Base-by-base conservation (phyloP, 192 early-diverging fungal genomes). In the Dissophora globulifera region DNA sequence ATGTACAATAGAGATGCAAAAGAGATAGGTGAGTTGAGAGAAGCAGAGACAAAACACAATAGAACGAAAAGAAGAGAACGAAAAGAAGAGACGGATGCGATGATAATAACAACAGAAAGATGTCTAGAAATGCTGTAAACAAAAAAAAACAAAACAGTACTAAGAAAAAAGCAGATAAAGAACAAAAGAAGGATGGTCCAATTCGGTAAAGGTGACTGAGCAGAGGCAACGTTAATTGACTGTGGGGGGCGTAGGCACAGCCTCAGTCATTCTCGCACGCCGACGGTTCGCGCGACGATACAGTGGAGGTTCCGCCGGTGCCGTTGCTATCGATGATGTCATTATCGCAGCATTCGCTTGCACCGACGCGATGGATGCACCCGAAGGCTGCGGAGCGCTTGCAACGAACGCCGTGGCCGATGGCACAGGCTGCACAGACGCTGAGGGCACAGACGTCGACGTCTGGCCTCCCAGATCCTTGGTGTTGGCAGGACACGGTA, bases 401-500 rank as follows among this genome's bases (percentile, higher is more conserved):
- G 27, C 38, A 31, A 68, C n/a, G 16, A 52, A 26, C 0, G 30
- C 49, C 0, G 68, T 70, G 15, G 41, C 59, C 23, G 60, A 56
- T 22, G 71, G 54, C 0, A 57, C 31, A 3, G 61, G 45, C 2
- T 23, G 38, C 26, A 45, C 15, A 2, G 32, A 56, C 3, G 33
- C 40, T 13, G 35, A 38, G 23, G 31, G 47, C 16, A 20, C 19
- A 4, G 23, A 42, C 2, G 26, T 3, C 9, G 13, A 23, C 1
- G 52, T 15, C 15, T n/a, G n/a, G n/a, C n/a, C 26, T 48, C 42
- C 27, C 12, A 25, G 27, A 4, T 49, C 13, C 10, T 19, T 17
- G 33, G 63, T 40, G 33, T 76, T 66, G 25, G 53, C 35, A 2
- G 72, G 72, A 50, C 72, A 76, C 23, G 58, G 72, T 2, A 66